These are phyloP conservation scores for Lachnellula cervina DNA, from an alignment of 2,329 filamentous ascomycete genomes.

Conservation along the genomic window DNA sequence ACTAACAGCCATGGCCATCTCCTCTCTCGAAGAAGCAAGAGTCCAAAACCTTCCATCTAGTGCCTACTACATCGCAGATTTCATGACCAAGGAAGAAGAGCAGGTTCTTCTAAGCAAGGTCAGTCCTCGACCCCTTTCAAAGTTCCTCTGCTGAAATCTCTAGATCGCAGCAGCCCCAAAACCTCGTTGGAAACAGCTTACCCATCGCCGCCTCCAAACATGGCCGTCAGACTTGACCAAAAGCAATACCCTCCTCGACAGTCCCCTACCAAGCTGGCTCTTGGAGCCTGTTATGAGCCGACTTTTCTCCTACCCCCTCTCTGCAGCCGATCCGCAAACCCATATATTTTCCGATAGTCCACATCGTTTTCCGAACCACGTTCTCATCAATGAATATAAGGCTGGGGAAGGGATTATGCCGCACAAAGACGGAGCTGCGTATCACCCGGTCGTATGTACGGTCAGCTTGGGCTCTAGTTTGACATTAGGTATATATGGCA, in stretches of 20 bases:
- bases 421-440: slow-evolving; percentile 88
- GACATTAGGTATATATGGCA: slow-evolving; percentile 71
- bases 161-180: slow-evolving; percentile 59
- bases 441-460: slow-evolving; percentile 83
- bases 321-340: slow-evolving; percentile 20
- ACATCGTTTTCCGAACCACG: slow-evolving; percentile 78
- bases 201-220: slow-evolving; percentile 85
- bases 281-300: slow-evolving; percentile 62
- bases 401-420: slow-evolving; percentile 93
- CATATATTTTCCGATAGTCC: slow-evolving; percentile 60
- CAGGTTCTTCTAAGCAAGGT: slow-evolving; percentile 65
- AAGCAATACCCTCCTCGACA: slow-evolving; percentile 67
- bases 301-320: slow-evolving; percentile 45
- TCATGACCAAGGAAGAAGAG: slow-evolving; percentile 76
- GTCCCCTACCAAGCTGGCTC: slow-evolving; percentile 72
- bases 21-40: slow-evolving; percentile 43
- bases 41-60: slow-evolving; percentile 54
- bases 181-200: slow-evolving; percentile 79
- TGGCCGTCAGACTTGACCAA: slow-evolving; percentile 80
- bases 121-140: slow-evolving; percentile 9
- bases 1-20: background rate
- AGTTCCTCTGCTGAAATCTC: slow-evolving; percentile 4
- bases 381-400: slow-evolving; percentile 87
- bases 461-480: slow-evolving; percentile 76
- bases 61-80: slow-evolving; percentile 82